phyloP scores from a whole-genome alignment of 2,329 filamentous ascomycete species.

The Bipolaris zeicola region DNA sequence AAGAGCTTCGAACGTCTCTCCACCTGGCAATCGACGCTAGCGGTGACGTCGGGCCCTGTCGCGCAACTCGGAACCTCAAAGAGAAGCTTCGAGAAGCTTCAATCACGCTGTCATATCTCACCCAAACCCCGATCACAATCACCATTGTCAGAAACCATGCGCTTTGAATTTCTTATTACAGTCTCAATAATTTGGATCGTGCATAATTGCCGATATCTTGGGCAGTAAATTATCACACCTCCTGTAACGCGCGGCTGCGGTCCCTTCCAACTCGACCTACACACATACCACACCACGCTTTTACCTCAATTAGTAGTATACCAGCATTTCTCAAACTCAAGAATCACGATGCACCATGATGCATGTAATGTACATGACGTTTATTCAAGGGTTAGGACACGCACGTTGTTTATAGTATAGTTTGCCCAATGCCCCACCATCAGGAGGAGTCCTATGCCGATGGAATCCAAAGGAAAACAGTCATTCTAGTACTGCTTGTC shows the following conservation, averaged over 20 bases:
- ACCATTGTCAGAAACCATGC: neutral
- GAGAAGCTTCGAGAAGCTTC: conserved; percentile 50
- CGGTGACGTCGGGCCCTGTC: conserved; percentile 24
- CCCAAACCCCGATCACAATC: neutral
- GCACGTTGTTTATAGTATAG: neutral
- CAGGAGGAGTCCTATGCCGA: neutral
- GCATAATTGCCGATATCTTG: conserved; percentile 1
- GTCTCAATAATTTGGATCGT: neutral
- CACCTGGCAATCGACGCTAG: conserved; percentile 33
- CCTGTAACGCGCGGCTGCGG: neutral
- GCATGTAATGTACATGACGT: neutral
- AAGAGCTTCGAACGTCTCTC: conserved; percentile 33
- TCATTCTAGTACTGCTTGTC: neutral
- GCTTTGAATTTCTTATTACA: neutral
- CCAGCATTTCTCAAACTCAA: neutral
- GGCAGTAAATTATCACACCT: conserved; percentile 2
- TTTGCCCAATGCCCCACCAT: neutral
- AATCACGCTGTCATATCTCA: conserved; percentile 6
- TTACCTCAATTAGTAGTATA: neutral
- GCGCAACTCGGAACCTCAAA: conserved; percentile 14
- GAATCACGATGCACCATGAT: neutral
- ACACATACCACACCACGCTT: neutral
- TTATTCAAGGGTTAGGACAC: neutral
- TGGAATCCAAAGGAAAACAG: neutral
- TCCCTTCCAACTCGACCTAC: neutral